These are phyloP conservation scores for Yamadazyma nakazawae DNA, from an alignment of 805 yeast species.

Conservation along the genomic window DNA sequence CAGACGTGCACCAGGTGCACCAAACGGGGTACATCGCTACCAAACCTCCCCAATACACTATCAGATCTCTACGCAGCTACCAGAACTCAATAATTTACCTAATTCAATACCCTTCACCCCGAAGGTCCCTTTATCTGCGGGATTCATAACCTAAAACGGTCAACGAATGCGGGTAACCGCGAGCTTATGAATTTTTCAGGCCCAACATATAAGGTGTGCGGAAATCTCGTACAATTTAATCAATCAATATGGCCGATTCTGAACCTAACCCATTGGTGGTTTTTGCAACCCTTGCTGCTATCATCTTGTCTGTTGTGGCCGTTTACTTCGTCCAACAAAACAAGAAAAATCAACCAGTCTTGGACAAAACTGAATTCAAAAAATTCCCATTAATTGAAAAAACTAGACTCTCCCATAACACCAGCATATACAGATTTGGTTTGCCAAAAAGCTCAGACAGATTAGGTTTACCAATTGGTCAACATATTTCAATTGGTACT, in stretches of 20 bases:
- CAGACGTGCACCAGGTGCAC: too few relatives aligned
- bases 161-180: neutral
- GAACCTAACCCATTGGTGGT: conserved; percentile 41
- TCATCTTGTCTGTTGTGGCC: conserved; percentile 32
- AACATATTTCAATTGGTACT: conserved; percentile 82
- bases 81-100: too few relatives aligned
- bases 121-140: neutral
- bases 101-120: too few relatives aligned
- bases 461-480: conserved; percentile 91
- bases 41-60: too few relatives aligned
- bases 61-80: too few relatives aligned
- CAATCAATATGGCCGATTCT: neutral
- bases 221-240: neutral
- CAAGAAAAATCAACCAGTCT: conserved; percentile 46
- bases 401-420: conserved; percentile 71
- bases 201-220: neutral
- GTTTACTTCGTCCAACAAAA: conserved; percentile 32
- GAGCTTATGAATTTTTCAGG: neutral
- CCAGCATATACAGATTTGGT: conserved; percentile 79
- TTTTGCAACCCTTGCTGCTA: conserved; percentile 38
- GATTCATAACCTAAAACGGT: neutral
- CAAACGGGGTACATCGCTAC: too few relatives aligned
- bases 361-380: conserved; percentile 64
- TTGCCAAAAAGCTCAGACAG: conserved; percentile 71
- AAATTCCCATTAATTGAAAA: conserved; percentile 79